Conservation (phyloP, 2,329 filamentous ascomycete genomes). For the Neofusicoccum umdonicola region DNA sequence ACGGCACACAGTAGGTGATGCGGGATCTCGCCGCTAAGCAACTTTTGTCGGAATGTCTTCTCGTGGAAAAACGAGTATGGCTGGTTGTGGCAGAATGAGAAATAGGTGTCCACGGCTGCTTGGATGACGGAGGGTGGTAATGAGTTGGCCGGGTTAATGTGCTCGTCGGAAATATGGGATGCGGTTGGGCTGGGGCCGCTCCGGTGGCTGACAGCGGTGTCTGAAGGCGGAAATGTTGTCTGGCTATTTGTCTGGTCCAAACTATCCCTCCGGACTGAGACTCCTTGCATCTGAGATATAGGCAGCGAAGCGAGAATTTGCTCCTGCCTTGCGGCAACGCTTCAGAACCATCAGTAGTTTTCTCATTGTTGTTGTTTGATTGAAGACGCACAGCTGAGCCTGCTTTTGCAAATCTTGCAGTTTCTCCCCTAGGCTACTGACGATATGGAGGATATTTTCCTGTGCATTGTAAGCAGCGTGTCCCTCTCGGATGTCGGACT, state of each 20-base stretch:
- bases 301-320: too few relatives aligned
- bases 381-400: too few relatives aligned
- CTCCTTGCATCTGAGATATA: too few relatives aligned
- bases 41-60: neutral
- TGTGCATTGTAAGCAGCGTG: neutral
- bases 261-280: too few relatives aligned
- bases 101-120: neutral
- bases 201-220: too few relatives aligned
- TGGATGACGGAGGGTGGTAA: neutral
- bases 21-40: neutral
- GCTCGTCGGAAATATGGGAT: neutral
- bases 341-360: too few relatives aligned
- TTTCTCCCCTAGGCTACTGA: neutral
- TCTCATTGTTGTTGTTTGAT: too few relatives aligned
- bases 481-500: neutral
- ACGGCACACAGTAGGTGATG: neutral
- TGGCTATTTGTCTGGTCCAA: too few relatives aligned
- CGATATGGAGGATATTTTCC: neutral
- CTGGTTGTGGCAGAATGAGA: neutral
- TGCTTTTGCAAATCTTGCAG: neutral
- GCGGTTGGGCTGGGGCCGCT: neutral
- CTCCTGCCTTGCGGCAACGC: too few relatives aligned
- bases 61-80: neutral
- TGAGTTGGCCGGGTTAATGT: neutral
- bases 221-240: too few relatives aligned